Percentiles rank a stretch among this genome's conserved stretches.
Conservation (phyloP, 371 early-diverging fungal species). For the Apophysomyces trapeziformis region DNA sequence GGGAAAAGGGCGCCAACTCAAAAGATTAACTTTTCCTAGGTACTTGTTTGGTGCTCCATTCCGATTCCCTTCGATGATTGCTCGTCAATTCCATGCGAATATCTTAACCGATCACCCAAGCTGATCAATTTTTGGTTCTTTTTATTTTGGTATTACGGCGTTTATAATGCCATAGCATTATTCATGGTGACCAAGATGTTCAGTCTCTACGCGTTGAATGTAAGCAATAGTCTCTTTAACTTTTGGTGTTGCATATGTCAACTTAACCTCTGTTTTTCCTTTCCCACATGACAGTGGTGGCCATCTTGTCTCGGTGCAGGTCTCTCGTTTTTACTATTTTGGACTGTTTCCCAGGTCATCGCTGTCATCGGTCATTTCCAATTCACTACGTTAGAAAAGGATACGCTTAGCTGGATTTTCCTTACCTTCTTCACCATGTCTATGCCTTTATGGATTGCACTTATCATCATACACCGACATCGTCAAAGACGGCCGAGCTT, state of each 20-base stretch:
- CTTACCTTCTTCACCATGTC: constrained; percentile 74
- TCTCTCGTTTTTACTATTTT: constrained; percentile 64
- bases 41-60: constrained; percentile 39
- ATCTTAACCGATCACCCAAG: constrained; percentile 28
- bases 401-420: constrained; percentile 68
- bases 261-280: not conserved
- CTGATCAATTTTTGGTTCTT: constrained; percentile 78
- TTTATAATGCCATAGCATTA: constrained; percentile 73
- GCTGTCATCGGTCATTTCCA: constrained; percentile 59
- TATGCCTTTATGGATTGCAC: constrained; percentile 67
- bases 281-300: constrained; percentile 59
- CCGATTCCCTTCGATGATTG: constrained; percentile 42
- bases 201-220: constrained; percentile 73
- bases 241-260: not conserved
- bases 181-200: constrained; percentile 74
- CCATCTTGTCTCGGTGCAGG: constrained; percentile 64
- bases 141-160: constrained; percentile 75
- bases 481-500: constrained; percentile 16
- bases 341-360: constrained; percentile 62
- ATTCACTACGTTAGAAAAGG: constrained; percentile 47
- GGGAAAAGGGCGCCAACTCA: constrained; percentile 13
- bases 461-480: constrained; percentile 61
- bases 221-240: constrained; percentile 7
- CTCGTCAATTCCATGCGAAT: constrained; percentile 21
- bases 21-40: constrained; percentile 27